phyloP scores from a whole-genome alignment of 768 basidiomycete species.

The Lenzites betulinus region DNA sequence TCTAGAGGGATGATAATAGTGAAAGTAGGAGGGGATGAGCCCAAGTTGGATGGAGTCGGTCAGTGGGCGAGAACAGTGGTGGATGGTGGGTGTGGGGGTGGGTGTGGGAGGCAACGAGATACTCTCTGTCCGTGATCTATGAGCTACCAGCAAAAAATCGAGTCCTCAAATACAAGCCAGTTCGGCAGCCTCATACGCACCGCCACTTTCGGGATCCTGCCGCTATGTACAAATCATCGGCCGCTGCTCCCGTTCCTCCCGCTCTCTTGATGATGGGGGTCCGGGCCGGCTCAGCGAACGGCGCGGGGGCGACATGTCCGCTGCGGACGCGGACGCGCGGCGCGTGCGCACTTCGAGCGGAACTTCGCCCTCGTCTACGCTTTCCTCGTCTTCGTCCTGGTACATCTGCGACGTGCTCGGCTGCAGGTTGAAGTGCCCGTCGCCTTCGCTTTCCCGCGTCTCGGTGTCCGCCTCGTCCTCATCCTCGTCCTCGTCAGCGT shows the following conservation, averaged over 20 bases:
- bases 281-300: slow-evolving; percentile 15
- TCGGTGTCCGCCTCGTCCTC: slow-evolving; percentile 1
- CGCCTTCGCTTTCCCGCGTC: slow-evolving; percentile 23
- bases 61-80: too few relatives aligned
- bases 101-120: background rate
- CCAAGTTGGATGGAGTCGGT: background rate
- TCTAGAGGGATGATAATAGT: slow-evolving; percentile 2
- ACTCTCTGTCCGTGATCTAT: slow-evolving; percentile 23
- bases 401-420: slow-evolving; percentile 39
- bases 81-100: background rate
- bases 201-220: background rate
- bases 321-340: slow-evolving; percentile 24
- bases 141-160: slow-evolving; percentile 17
- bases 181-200: background rate
- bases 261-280: background rate
- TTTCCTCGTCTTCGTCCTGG: slow-evolving; percentile 38
- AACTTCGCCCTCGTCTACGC: slow-evolving; percentile 36
- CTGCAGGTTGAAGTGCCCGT: slow-evolving; percentile 28
- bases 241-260: slow-evolving; percentile 10
- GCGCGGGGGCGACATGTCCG: slow-evolving; percentile 23
- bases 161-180: slow-evolving; percentile 8
- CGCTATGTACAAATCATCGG: slow-evolving; percentile 27
- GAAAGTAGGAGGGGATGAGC: background rate
- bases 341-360: slow-evolving; percentile 33
- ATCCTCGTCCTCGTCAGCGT: slow-evolving; percentile 22